phyloP scores from a whole-genome alignment of 2,329 filamentous ascomycete genomes.

The Diplodia mutila region DNA sequence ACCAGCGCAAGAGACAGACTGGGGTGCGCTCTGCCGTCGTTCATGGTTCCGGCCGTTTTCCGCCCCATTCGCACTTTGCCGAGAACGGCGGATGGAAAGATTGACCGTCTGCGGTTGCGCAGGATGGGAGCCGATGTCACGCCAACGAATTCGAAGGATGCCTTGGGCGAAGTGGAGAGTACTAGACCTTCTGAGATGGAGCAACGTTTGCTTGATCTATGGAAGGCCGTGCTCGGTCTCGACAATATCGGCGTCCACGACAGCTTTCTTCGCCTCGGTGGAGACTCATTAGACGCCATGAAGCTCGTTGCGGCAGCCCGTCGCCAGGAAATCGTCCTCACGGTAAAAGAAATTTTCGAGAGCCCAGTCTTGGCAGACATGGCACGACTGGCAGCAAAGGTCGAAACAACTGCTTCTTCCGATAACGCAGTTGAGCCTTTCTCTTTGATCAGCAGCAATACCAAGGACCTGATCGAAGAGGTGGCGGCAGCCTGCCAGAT shows the following conservation, averaged over 20 bases:
- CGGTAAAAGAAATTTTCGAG: slow-evolving; percentile 61
- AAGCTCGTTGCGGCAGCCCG: slow-evolving; percentile 59
- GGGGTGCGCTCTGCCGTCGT: slow-evolving; percentile 36
- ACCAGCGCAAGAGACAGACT: slow-evolving; percentile 34
- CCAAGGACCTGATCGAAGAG: not conserved
- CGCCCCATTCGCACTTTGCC: slow-evolving; percentile 39
- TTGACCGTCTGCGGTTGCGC: slow-evolving; percentile 16
- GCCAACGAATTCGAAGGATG: slow-evolving; percentile 30
- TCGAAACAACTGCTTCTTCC: not conserved
- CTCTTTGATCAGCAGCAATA: not conserved
- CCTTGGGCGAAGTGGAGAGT: slow-evolving; percentile 28
- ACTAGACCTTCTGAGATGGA: slow-evolving; percentile 33
- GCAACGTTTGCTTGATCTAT: slow-evolving; percentile 32
- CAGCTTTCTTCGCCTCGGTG: slow-evolving; percentile 52
- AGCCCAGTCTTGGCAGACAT: slow-evolving; percentile 51
- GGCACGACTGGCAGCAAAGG: slow-evolving; percentile 42
- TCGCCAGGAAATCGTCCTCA: slow-evolving; percentile 53
- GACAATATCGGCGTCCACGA: slow-evolving; percentile 43
- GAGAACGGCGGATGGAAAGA: slow-evolving; percentile 41
- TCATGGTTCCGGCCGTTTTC: slow-evolving; percentile 42
- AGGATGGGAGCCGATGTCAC: not conserved
- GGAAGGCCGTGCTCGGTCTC: slow-evolving; percentile 35
- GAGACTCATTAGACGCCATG: slow-evolving; percentile 54
- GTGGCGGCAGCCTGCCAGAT: not conserved
- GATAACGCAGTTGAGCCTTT: not conserved